These are phyloP conservation scores for Malus asiatica DNA, from an alignment of 306 rosid species.

Conservation along the genomic window DNA sequence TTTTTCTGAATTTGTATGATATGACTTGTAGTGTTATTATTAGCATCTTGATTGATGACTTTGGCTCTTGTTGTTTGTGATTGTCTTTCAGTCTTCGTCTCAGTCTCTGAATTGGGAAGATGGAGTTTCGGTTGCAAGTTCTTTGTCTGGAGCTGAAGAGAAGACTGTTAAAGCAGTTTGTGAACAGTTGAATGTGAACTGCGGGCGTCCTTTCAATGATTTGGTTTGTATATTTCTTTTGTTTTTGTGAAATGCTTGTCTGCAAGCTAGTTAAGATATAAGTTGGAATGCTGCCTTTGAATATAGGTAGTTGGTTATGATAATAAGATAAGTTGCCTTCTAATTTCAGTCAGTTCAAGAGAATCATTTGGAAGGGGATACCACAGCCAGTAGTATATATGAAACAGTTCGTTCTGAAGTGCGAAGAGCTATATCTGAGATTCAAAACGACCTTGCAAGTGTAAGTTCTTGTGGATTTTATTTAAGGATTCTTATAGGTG, in stretches of 20 bases:
- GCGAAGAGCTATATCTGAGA: conserved; percentile 76
- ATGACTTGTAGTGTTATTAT: neutral
- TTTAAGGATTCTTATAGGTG: neutral
- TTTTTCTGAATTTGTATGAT: conserved; percentile 3
- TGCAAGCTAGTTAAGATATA: neutral
- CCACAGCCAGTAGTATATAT: conserved; percentile 44
- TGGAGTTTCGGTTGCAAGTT: conserved; percentile 41
- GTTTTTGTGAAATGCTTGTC: neutral
- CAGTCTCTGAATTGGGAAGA: conserved; percentile 35
- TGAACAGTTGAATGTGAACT: conserved; percentile 55
- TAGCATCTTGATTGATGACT: conserved; percentile 13
- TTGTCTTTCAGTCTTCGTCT: conserved; percentile 36
- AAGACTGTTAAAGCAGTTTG: conserved; percentile 54
- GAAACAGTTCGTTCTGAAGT: conserved; percentile 88
- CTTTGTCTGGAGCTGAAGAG: conserved; percentile 57
- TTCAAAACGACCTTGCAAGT: conserved; percentile 70
- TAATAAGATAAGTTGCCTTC: neutral
- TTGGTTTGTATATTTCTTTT: conserved; percentile 1
- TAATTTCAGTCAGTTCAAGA: conserved; percentile 42
- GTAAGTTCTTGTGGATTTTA: conserved; percentile 38
- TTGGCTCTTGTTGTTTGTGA: conserved; percentile 1
- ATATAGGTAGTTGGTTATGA: neutral
- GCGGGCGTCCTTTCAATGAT: neutral
- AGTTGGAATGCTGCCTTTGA: conserved; percentile 8
- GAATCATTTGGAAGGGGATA: conserved; percentile 30